These are phyloP conservation scores for Auricularia heimuer DNA, from an alignment of 768 basidiomycete species.

Conservation along the genomic window DNA sequence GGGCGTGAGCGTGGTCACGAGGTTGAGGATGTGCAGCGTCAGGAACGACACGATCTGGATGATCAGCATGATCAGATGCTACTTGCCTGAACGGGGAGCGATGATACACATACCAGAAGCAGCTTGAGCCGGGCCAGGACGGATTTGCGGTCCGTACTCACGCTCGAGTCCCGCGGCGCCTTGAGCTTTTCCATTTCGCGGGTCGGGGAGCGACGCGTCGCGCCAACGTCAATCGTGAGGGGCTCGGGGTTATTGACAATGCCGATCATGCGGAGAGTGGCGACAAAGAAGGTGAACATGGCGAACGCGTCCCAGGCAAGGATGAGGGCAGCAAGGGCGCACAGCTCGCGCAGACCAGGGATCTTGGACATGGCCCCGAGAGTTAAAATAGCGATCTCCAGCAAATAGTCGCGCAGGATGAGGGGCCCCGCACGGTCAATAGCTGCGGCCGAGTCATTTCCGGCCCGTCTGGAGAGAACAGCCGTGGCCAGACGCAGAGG, in stretches of 20 bases:
- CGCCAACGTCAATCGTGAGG: neutral
- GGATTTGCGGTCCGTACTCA: constrained; percentile 16
- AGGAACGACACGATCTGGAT: constrained; percentile 79
- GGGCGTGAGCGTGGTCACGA: constrained; percentile 81
- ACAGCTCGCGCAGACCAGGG: constrained; percentile 86
- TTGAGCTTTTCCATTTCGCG: constrained; percentile 5
- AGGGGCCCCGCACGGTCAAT: constrained; percentile 67
- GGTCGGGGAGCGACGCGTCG: constrained; percentile 1
- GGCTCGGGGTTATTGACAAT: neutral
- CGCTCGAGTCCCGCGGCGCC: constrained; percentile 36
- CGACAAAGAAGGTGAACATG: constrained; percentile 83
- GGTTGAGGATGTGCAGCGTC: constrained; percentile 82
- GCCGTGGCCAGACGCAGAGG: constrained; percentile 84
- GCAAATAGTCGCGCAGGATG: constrained; percentile 85
- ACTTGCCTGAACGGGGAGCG: neutral
- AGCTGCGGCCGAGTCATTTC: constrained; percentile 74
- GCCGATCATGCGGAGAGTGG: constrained; percentile 83
- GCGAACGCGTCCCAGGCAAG: constrained; percentile 79
- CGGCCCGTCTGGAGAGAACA: constrained; percentile 76
- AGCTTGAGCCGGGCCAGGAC: constrained; percentile 80
- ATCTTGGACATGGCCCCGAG: constrained; percentile 83
- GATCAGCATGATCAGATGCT: constrained; percentile 3
- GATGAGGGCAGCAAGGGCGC: constrained; percentile 85
- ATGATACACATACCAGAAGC: constrained; percentile 47
- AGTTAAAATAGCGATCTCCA: constrained; percentile 84